Conservation (phyloP, 805 yeast genomes). For the Starmerella geochares region DNA sequence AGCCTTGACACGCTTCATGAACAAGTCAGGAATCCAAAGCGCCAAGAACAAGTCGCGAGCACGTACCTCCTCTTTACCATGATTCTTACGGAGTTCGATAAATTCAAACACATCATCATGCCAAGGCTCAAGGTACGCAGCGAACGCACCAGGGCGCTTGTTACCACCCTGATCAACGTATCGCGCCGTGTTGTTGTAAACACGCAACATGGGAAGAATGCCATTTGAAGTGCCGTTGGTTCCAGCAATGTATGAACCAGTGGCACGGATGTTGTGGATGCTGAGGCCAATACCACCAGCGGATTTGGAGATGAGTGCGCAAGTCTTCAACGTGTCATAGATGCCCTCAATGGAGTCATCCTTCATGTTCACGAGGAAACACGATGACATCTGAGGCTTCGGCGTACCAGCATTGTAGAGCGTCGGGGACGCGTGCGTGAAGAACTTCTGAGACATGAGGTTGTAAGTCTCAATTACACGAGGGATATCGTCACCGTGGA, state of each 20-base stretch:
- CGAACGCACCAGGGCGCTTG: slow-evolving; percentile 96
- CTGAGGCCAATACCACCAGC: slow-evolving; percentile 96
- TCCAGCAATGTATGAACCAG: slow-evolving; percentile 82
- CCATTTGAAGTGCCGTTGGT: slow-evolving; percentile 91
- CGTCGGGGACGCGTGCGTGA: slow-evolving; percentile 94
- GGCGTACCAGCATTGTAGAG: slow-evolving; percentile 89
- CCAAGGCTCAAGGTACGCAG: slow-evolving; percentile 93
- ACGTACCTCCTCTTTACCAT: slow-evolving; percentile 86
- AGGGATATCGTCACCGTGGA: slow-evolving; percentile 60
- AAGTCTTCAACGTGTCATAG: slow-evolving; percentile 73
- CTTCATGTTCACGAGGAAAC: slow-evolving; percentile 82
- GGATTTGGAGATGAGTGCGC: slow-evolving; percentile 84
- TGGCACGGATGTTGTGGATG: slow-evolving; percentile 73
- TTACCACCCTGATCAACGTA: slow-evolving; percentile 98
- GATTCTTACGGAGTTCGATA: slow-evolving; percentile 78
- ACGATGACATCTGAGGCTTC: slow-evolving; percentile 75
- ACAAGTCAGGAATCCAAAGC: slow-evolving; percentile 88
- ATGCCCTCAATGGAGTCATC: slow-evolving; percentile 95
- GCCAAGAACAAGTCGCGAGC: slow-evolving; percentile 92
- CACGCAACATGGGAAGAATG: slow-evolving; percentile 90
- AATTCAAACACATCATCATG: slow-evolving; percentile 85
- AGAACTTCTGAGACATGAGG: slow-evolving; percentile 74
- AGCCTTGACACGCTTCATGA: slow-evolving; percentile 78
- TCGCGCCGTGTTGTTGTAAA: slow-evolving; percentile 89
- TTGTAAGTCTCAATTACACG: slow-evolving; percentile 72